Evolutionary conservation across 192 early-diverging fungal species (phyloP).

Genomic region (Coemansia sp.): DNA sequence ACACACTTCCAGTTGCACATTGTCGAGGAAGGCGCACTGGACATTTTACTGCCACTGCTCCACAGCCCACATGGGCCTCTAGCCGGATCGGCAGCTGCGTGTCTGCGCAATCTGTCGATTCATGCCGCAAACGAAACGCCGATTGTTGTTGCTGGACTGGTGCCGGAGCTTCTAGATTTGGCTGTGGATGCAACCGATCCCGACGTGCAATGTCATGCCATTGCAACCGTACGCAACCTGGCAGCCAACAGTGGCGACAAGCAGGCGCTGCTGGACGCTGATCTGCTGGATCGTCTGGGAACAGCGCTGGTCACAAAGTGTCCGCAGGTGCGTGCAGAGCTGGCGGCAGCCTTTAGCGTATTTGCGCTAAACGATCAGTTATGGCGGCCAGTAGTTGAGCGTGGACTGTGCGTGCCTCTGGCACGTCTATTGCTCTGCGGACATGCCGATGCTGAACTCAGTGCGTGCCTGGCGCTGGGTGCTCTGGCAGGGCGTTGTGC

Average conservation of each 20-base stretch:
- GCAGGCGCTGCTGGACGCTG: constrained; percentile 23
- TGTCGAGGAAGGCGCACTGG: constrained; percentile 66
- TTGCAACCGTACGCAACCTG: constrained; percentile 38
- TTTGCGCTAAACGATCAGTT: constrained; percentile 31
- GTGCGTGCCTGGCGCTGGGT: constrained; percentile 31
- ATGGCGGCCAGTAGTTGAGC: constrained; percentile 33
- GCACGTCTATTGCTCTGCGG: constrained; percentile 14
- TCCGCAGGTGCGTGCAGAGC: constrained; percentile 15
- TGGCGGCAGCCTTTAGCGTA: constrained; percentile 33
- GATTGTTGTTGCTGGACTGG: constrained; percentile 73
- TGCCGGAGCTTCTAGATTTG: constrained; percentile 49
- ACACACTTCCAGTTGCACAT: constrained; percentile 75
- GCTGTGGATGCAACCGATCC: constrained; percentile 18
- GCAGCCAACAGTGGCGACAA: constrained; percentile 33
- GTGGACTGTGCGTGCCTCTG: constrained; percentile 19
- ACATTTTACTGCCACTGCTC: constrained; percentile 64
- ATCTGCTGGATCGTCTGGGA: constrained; percentile 26
- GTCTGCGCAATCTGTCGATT: constrained; percentile 86
- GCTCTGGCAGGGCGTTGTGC: constrained; percentile 17
- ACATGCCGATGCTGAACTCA: constrained; percentile 19
- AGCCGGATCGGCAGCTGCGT: constrained; percentile 74
- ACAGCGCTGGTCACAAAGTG: constrained; percentile 7
- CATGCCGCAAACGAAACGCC: constrained; percentile 77
- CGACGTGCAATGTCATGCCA: constrained; percentile 36
- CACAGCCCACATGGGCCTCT: constrained; percentile 62